phyloP scores from a whole-genome alignment of 768 basidiomycete genomes.

The Mycena rebaudengoi region DNA sequence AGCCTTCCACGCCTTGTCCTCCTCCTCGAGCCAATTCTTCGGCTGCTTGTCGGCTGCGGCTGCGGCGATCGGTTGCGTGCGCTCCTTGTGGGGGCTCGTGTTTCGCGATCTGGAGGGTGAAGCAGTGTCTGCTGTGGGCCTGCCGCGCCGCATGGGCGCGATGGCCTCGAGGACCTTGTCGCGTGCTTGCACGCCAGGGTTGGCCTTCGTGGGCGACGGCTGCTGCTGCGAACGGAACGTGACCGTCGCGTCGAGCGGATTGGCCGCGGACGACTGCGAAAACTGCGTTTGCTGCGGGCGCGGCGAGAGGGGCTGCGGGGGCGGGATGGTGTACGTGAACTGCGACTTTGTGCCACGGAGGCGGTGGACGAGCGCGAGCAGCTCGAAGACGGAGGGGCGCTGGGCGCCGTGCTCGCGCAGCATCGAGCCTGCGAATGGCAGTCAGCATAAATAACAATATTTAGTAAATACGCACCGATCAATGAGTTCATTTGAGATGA shows the following conservation, averaged over 20 bases:
- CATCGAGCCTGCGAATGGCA: conserved; percentile 75
- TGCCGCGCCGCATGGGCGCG: conserved; percentile 79
- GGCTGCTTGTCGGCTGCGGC: conserved; percentile 17
- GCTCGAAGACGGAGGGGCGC: conserved; percentile 88
- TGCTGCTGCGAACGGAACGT: conserved; percentile 36
- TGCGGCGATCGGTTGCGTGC: conserved; percentile 11
- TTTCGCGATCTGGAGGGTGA: conserved; percentile 40
- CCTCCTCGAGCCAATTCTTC: conserved; percentile 50
- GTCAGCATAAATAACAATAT: conserved; percentile 6
- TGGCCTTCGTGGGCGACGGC: conserved; percentile 39
- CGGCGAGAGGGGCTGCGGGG: conserved; percentile 56
- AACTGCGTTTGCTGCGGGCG: conserved; percentile 38
- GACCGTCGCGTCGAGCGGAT: conserved; percentile 40
- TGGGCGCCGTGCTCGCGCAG: conserved; percentile 89
- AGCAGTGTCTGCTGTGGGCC: conserved; percentile 50
- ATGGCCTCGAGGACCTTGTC: conserved; percentile 84
- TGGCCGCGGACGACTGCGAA: conserved; percentile 36
- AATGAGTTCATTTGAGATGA: conserved; percentile 83
- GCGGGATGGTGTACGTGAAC: conserved; percentile 70
- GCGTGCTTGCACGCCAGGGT: conserved; percentile 71
- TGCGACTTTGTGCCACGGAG: conserved; percentile 88
- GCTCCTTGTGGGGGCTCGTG: conserved; percentile 44
- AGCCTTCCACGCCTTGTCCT: conserved; percentile 59
- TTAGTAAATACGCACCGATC: conserved; percentile 67
- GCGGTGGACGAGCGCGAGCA: conserved; percentile 83